Base-by-base conservation (phyloP, 2,329 filamentous ascomycete species). In the Dendrostoma leiphaemia region DNA sequence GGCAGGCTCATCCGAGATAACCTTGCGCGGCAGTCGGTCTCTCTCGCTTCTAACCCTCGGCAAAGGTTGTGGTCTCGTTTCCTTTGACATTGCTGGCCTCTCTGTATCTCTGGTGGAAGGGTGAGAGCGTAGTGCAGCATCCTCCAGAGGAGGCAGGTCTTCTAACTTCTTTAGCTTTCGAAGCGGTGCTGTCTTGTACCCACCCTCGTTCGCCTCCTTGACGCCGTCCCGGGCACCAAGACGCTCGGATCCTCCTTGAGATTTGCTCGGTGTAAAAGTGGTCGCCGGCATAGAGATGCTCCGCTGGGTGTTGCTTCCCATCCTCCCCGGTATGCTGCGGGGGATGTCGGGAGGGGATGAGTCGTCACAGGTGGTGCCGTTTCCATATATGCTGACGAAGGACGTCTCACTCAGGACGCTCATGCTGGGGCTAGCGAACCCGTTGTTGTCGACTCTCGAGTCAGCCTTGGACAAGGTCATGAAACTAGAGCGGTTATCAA, bases 381-480 rank as follows among this genome's bases (percentile, higher is more conserved):
- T 67, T 3, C 84, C 84, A 52, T 88, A 88, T 0, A 88, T 73
- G 60, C 84, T 88, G 21, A 80, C 61, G 61, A 88, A 87, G 0
- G 84, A 88, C 64, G 84, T 87, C 65, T 88, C 84, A 60, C 84
- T 88, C 58, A 88, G 67, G 12, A 87, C 74, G 59, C 85, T 88
- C 47, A 88, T 68, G 31, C 77, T 80, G 3, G 85, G 84, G 60
- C 84, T 88, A 26, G 72, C 73, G 55, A 81, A 63, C 40, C 71
- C 73, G 49, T 71, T 65, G 48, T 61, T 50, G 15, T 66, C 62
- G 31, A 78, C 65, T 19, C 75, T 75, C 1, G 79, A 74, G 19
- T 67, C 62, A 24, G 78, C 67, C 19, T 74, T 75, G 1, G 79
- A 74, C 24, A 85, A 65, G 56, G 76, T 82, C 23, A 77, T 61